A percentile compares a stretch with the other conserved stretches of the same genome.
Conservation (phyloP, 192 early-diverging fungal species). For the Lunasporangiospora selenospora region DNA sequence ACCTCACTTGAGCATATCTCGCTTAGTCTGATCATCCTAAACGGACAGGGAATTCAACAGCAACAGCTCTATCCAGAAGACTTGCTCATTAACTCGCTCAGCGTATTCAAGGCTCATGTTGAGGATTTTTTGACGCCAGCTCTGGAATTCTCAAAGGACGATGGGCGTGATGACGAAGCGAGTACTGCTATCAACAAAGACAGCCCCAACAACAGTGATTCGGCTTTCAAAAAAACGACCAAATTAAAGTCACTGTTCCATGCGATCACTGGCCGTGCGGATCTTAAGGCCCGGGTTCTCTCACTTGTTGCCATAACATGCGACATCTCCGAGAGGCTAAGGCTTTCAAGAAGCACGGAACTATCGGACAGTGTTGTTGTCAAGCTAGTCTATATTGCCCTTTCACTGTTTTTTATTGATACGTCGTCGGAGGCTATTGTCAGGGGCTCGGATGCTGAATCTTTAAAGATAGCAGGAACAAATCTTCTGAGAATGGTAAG, state of each 20-base stretch:
- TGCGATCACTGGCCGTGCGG: background rate
- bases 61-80: conserved; percentile 39
- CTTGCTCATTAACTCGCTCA: conserved; percentile 13
- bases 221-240: too few species aligned
- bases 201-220: too few species aligned
- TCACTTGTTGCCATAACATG: conserved; percentile 14
- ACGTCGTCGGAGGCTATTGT: conserved; percentile 16
- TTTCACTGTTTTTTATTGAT: conserved; percentile 61
- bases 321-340: conserved; percentile 10
- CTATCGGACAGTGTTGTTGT: conserved; percentile 55
- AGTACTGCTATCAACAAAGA: too few species aligned
- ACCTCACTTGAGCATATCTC: conserved; percentile 14
- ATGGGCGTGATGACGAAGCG: too few species aligned
- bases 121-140: conserved; percentile 25
- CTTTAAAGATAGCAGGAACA: conserved; percentile 32
- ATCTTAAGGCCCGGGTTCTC: conserved; percentile 3
- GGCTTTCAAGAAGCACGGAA: conserved; percentile 12
- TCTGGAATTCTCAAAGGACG: conserved; percentile 30
- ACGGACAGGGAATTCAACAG: background rate
- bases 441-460: conserved; percentile 31
- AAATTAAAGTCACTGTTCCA: background rate
- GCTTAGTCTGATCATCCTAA: conserved; percentile 21
- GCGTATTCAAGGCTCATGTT: conserved; percentile 14
- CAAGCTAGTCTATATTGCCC: conserved; percentile 52
- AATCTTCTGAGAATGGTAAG: conserved; percentile 43